phyloP scores from a whole-genome alignment of 169 alveolate species.

The Plasmodium ovale region DNA sequence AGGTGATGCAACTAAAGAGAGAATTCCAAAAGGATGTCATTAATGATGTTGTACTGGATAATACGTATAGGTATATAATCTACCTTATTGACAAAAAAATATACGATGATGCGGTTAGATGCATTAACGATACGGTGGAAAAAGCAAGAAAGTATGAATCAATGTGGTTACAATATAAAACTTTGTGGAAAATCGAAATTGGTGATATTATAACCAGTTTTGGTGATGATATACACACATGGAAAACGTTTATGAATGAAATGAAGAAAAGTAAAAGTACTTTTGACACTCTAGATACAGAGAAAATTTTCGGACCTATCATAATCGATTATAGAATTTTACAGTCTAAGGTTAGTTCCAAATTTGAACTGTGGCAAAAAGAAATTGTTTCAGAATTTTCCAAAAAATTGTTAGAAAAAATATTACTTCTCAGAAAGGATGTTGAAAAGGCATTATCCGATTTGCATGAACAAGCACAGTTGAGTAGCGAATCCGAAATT shows the following conservation, averaged over 20 bases:
- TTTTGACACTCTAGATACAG: constrained; percentile 93
- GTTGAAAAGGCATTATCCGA: constrained; percentile 76
- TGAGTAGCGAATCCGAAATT: constrained; percentile 76
- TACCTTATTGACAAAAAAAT: constrained; percentile 83
- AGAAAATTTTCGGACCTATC: constrained; percentile 94
- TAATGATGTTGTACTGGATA: constrained; percentile 74
- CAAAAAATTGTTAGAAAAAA: constrained; percentile 88
- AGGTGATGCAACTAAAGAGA: constrained; percentile 60
- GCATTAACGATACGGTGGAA: constrained; percentile 79
- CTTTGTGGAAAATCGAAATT: constrained; percentile 96
- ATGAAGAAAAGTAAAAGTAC: constrained; percentile 92
- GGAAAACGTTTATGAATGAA: constrained; percentile 96
- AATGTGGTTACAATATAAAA: constrained; percentile 96
- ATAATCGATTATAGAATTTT: constrained; percentile 93
- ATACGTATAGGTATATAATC: constrained; percentile 73
- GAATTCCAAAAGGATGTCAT: constrained; percentile 41
- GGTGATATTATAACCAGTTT: constrained; percentile 89
- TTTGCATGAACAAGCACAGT: constrained; percentile 77
- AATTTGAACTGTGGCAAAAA: constrained; percentile 96
- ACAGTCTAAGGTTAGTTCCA: constrained; percentile 85
- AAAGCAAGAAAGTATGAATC: constrained; percentile 90
- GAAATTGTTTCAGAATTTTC: constrained; percentile 95
- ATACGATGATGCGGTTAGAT: constrained; percentile 70
- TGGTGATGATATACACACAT: constrained; percentile 93
- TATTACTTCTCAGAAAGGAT: constrained; percentile 69